Conservation (phyloP, 352 stramenopile species). For the Globisporangium paddicum region DNA sequence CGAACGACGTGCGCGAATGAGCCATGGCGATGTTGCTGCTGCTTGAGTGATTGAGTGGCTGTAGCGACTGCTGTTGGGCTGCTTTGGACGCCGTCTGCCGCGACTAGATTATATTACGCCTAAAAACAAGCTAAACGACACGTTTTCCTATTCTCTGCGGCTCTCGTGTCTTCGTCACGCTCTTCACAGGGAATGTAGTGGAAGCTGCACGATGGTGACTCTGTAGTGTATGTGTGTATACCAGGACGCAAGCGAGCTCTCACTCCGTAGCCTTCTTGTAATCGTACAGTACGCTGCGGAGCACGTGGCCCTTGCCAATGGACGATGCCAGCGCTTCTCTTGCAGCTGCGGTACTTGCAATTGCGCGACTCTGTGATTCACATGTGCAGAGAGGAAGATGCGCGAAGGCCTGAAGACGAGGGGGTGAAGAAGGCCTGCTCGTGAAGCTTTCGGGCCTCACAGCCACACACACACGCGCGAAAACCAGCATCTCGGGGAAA, state of each 20-base stretch:
- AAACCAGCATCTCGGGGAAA: no score
- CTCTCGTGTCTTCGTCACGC: neutral
- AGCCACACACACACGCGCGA: no score
- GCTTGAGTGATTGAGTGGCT: neutral
- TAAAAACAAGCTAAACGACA: neutral
- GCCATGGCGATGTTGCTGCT: neutral
- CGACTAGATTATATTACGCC: constrained; percentile 11
- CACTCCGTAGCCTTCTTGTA: no score
- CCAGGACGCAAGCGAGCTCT: no score
- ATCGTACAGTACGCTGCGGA: neutral
- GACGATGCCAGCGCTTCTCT: neutral
- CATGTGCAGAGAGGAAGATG: neutral
- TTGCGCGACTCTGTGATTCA: neutral
- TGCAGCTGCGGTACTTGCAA: neutral
- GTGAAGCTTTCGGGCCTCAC: no score
- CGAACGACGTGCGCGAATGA: neutral
- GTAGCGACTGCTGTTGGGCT: neutral
- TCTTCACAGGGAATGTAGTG: neutral
- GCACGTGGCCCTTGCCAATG: constrained; percentile 9
- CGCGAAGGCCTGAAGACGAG: neutral
- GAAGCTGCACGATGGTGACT: no score
- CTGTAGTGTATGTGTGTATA: no score
- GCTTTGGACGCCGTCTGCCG: neutral
- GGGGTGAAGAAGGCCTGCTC: no score
- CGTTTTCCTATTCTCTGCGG: neutral